Base-by-base conservation (phyloP, 768 basidiomycete genomes). In the Mycena alexandri region DNA sequence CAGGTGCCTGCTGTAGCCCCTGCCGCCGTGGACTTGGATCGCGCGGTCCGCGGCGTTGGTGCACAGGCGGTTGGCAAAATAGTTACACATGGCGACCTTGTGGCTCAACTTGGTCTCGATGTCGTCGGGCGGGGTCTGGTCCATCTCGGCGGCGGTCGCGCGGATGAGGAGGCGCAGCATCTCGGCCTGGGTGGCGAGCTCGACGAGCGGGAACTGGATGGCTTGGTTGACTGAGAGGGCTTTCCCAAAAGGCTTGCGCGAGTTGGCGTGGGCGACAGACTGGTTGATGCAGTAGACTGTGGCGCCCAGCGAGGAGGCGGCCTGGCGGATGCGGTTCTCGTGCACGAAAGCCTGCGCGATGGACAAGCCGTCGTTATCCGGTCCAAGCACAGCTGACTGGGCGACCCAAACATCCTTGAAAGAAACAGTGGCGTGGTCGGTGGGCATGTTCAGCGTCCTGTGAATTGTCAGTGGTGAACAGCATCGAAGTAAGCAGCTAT, bases 311-410 rank as follows among this genome's bases (percentile, higher is more conserved):
- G 65, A 67, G 57, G 65, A 67, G 50, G 65, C 65, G 38, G 65
- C 65, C 59, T 67, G 65, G 38, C 65, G 65, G 50, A 67, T 67
- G 44, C 65, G 65, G 51, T 67, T 67, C 44, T 67, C 65, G 58
- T 67, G 65, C 53, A 61, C 58, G 59, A 67, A 67, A 38, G 58
- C 48, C 34, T 67, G 65, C 24, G 65, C 65, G 48, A 67, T 55
- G 52, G 65, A 52, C 48, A 67, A 48, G 50, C 65, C 65, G 52
- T 67, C 55, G 42, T 67, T 48, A 17, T 44, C 48, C 44, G 56
- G 57, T 41, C 65, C 65, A 36, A 67, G 59, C 34, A 67, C 65
- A 36, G 65, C 65, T 41, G 65, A 60, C 41, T 53, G 52, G 58
- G 65, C 50, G 43, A 67, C 65, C 43, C 58, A 61, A 34, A 67